phyloP scores from a whole-genome alignment of 192 early-diverging fungal species.

The Backusella mclennaniae region DNA sequence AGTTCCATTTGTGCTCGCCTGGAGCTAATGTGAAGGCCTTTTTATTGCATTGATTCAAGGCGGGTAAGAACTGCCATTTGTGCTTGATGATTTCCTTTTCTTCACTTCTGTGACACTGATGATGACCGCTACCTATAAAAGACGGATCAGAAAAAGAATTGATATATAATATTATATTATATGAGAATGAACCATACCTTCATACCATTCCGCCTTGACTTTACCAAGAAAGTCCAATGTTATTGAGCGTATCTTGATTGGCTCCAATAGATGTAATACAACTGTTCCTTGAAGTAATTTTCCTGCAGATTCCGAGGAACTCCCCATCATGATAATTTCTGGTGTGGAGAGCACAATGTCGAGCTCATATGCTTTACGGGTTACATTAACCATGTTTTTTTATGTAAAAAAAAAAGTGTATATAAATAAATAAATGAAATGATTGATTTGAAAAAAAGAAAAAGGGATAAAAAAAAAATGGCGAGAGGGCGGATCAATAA shows the following conservation, averaged over 20 bases:
- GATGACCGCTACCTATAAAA: slow-evolving; percentile 12
- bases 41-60: slow-evolving; percentile 28
- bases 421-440: background rate
- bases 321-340: slow-evolving; percentile 16
- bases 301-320: slow-evolving; percentile 39
- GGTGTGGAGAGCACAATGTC: slow-evolving; percentile 22
- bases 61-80: slow-evolving; percentile 50
- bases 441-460: background rate
- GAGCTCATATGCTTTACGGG: slow-evolving; percentile 9
- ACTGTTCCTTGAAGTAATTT: slow-evolving; percentile 51
- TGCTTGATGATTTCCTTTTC: slow-evolving; percentile 47
- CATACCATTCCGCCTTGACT: slow-evolving; percentile 47
- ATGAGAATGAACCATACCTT: slow-evolving; percentile 25
- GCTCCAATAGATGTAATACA: slow-evolving; percentile 43
- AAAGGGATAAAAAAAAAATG: background rate
- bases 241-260: slow-evolving; percentile 48
- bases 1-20: slow-evolving; percentile 44
- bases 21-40: slow-evolving; percentile 33
- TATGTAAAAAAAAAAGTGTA: too few relatives aligned
- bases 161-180: background rate
- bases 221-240: slow-evolving; percentile 50
- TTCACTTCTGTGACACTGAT: slow-evolving; percentile 28
- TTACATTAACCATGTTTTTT: background rate
- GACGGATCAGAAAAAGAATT: background rate
- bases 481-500: background rate